Conservation (phyloP, 2,329 filamentous ascomycete genomes). For the Ambrosiella beaveri region DNA sequence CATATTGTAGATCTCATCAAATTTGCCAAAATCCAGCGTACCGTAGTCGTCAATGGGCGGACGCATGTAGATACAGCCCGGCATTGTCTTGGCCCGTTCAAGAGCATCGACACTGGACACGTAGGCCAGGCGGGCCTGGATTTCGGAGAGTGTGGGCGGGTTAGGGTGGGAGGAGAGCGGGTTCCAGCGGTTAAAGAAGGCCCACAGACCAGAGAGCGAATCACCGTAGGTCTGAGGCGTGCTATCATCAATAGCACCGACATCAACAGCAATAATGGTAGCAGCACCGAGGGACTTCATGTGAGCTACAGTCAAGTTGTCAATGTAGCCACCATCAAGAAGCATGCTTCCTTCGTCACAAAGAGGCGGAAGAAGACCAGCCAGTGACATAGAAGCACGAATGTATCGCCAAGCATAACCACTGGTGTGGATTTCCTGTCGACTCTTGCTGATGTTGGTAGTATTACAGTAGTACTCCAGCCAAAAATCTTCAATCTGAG, state of each 20-base stretch:
- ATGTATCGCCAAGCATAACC: conserved; percentile 98
- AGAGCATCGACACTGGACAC: conserved; percentile 88
- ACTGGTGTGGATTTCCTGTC: conserved; percentile 82
- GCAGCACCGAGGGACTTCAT: conserved; percentile 92
- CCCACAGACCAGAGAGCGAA: conserved; percentile 88
- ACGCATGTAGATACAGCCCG: conserved; percentile 89
- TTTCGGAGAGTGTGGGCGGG: conserved; percentile 85
- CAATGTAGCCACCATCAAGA: conserved; percentile 87
- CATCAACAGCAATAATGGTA: conserved; percentile 88
- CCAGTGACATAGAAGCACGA: conserved; percentile 88
- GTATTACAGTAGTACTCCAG: conserved; percentile 98
- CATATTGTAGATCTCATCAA: conserved; percentile 87
- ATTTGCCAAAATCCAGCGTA: conserved; percentile 90
- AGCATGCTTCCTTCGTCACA: conserved; percentile 97
- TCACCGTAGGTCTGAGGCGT: conserved; percentile 87
- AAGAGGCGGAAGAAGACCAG: conserved; percentile 77
- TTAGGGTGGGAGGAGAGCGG: conserved; percentile 80
- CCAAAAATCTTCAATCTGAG: conserved; percentile 98
- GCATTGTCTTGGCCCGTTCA: conserved; percentile 77
- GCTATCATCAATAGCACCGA: conserved; percentile 81
- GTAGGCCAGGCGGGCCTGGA: conserved; percentile 86
- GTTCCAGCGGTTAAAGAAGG: conserved; percentile 90
- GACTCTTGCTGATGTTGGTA: conserved; percentile 91
- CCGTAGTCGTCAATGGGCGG: conserved; percentile 88
- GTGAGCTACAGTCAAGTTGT: conserved; percentile 90